A percentile compares a stretch with the other conserved stretches of the same genome.
Conservation (phyloP, 257 asterid species). For the Solanum ossicruentum region DNA sequence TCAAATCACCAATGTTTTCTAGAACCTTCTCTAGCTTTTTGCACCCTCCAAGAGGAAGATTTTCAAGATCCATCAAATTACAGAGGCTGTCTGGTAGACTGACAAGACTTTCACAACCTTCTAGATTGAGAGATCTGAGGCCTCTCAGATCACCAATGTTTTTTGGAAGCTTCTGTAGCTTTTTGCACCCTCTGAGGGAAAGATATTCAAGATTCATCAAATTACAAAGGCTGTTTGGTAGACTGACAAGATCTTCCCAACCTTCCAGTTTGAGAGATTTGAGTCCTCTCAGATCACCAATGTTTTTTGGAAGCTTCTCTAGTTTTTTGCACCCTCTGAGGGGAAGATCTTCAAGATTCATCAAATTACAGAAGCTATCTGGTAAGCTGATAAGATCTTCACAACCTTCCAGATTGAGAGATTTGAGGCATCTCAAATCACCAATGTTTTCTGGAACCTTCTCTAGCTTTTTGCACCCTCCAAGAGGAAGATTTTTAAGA, state of each 20-base stretch:
- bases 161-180: too few relatives aligned
- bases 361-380: too few relatives aligned
- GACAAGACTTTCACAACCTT: neutral
- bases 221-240: too few relatives aligned
- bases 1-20: neutral
- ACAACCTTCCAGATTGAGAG: too few relatives aligned
- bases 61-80: neutral
- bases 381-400: too few relatives aligned
- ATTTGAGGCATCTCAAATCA: neutral
- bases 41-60: rapidly evolving
- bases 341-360: too few relatives aligned
- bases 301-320: too few relatives aligned
- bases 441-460: neutral
- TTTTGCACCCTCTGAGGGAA: too few relatives aligned
- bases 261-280: too few relatives aligned
- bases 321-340: too few relatives aligned
- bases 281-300: neutral
- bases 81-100: neutral
- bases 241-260: too few relatives aligned
- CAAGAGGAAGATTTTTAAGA: rapidly evolving
- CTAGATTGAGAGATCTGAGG: rapidly evolving
- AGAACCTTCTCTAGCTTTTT: neutral
- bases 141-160: neutral
- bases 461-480: neutral
- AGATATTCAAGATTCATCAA: too few relatives aligned